Base-by-base conservation (phyloP, 2,329 filamentous ascomycete species). In the Neurospora crassa region DNA sequence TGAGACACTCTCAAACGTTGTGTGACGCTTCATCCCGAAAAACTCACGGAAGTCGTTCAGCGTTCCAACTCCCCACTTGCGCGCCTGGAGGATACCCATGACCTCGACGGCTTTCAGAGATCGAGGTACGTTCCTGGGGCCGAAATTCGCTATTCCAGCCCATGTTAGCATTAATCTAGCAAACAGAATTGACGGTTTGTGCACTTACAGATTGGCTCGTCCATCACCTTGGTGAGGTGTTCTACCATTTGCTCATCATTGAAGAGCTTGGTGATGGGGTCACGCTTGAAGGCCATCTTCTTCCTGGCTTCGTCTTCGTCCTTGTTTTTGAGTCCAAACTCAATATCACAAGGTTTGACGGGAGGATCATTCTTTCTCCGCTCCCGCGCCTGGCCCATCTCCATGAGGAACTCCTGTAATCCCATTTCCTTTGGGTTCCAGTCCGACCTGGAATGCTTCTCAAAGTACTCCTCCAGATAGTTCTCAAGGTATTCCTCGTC, bases 21-120 rank as follows among this genome's bases (percentile, higher is more conserved):
- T 79, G 77, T 90, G 85, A 24, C 82, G 83, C 77, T 86, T 84
- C 47, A 91, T 81, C 1, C 85, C 84, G 75, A 91, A 90, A 77
- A 90, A 89, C 71, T 86, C 83, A 8, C 89, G 83, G 79, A 91
- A 89, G 77, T 91, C 89, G 74, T 91, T 91, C 47, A 91, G 79
- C 0, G 87, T 87, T 0, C 85, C 87, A 12, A 89, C 79, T 70
- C 88, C 84, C 88, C 88, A 90, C 45, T 85, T 85, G 47, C 89
- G 85, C 6, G 85, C 86, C 74, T 90, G 89, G 20, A 84, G 82
- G 69, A 90, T 90, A 10, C 88, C 88, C 2, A 90, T 82, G 2
- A 89, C 82, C 78, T 91, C 89, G n/a, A 91, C 84, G 1, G 84
- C 82, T 75, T 85, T 87, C 76, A 91, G 84, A 1, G 85, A 83